phyloP scores from a whole-genome alignment of 441 rosid species.

The Populus hybrid region DNA sequence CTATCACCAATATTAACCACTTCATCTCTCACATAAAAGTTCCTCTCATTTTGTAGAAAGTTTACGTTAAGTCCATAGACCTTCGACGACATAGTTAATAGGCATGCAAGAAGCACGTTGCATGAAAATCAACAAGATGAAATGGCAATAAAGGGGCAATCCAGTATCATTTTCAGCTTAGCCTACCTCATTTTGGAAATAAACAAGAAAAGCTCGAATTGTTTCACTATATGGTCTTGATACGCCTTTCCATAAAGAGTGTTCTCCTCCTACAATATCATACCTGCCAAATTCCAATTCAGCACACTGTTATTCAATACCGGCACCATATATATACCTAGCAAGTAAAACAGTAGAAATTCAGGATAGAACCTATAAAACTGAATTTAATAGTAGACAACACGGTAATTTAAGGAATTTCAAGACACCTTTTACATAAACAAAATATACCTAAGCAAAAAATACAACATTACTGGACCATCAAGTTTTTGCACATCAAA shows the following conservation, averaged over 20 bases:
- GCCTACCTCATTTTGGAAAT: conserved; percentile 89
- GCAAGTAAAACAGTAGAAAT: conserved; percentile 22
- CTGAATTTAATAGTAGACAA: neutral
- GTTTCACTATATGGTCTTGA: conserved; percentile 93
- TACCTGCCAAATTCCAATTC: conserved; percentile 69
- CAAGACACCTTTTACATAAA: neutral
- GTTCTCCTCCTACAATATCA: conserved; percentile 66
- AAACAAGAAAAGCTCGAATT: conserved; percentile 77
- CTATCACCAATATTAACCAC: neutral
- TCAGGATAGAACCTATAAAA: conserved; percentile 5
- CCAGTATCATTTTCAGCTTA: neutral
- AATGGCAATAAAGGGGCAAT: neutral
- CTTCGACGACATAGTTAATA: neutral
- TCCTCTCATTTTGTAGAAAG: neutral
- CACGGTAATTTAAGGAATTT: neutral
- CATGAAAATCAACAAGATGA: neutral
- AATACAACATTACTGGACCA: neutral
- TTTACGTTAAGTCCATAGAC: neutral
- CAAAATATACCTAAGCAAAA: neutral
- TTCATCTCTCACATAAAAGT: neutral
- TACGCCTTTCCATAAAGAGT: conserved; percentile 77
- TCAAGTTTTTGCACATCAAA: neutral
- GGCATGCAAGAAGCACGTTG: neutral
- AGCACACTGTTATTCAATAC: conserved; percentile 30
- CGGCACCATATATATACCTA: conserved; percentile 35